These are phyloP conservation scores for Mikania micrantha DNA, from an alignment of 129 eudicot genomes.

Conservation along the genomic window DNA sequence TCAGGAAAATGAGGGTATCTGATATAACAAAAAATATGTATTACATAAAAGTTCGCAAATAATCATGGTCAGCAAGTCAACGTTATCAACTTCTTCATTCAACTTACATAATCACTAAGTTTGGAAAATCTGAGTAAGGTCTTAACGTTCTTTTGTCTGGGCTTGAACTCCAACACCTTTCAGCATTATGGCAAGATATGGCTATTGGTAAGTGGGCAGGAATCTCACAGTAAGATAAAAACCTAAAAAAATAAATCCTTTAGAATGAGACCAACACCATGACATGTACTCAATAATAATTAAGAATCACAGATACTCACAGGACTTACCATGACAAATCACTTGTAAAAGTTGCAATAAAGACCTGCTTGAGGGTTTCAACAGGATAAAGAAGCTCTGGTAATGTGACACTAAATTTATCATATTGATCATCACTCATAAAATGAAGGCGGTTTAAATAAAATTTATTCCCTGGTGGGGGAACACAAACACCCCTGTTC, in stretches of 20 bases:
- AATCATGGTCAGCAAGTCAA: constrained; percentile 16
- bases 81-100: constrained; percentile 2
- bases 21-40: constrained; percentile 20
- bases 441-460: constrained; percentile 66
- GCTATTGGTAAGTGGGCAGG: constrained; percentile 66
- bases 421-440: constrained; percentile 26
- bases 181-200: constrained; percentile 77
- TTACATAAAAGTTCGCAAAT: constrained; percentile 21
- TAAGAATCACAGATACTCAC: not conserved
- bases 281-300: not conserved
- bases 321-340: constrained; percentile 63
- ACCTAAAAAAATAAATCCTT: constrained; percentile 40
- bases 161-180: constrained; percentile 79
- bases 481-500: constrained; percentile 31
- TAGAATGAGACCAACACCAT: not conserved
- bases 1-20: constrained; percentile 98
- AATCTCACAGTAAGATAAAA: constrained; percentile 65
- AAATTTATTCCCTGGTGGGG: constrained; percentile 74
- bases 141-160: constrained; percentile 51
- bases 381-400: constrained; percentile 84
- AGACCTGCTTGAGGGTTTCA: constrained; percentile 48
- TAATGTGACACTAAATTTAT: constrained; percentile 48
- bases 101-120: constrained; percentile 75
- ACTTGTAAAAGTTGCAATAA: constrained; percentile 83
- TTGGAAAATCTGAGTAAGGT: constrained; percentile 72